Percentiles rank a stretch among this genome's conserved stretches.
Conservation (phyloP, 345 rosid genomes). For the Camelina hispida region DNA sequence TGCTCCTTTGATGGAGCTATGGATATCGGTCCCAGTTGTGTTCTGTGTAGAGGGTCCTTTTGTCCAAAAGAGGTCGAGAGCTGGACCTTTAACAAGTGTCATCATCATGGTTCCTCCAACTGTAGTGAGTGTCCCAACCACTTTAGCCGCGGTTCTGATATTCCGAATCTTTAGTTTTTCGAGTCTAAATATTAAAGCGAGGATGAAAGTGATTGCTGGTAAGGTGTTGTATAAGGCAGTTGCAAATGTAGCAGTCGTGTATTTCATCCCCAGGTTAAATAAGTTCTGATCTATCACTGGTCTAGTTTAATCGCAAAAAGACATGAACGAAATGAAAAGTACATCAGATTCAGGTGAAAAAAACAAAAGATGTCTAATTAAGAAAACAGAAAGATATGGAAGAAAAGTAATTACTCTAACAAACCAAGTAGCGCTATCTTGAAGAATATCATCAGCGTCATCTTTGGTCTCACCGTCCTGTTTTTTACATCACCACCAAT, state of each 20-base stretch:
- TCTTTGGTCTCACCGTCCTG: slow-evolving; percentile 69
- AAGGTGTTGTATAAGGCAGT: slow-evolving; percentile 77
- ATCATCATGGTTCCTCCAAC: slow-evolving; percentile 82
- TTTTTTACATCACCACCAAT: not conserved
- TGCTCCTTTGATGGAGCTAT: slow-evolving; percentile 61
- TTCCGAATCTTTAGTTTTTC: slow-evolving; percentile 61
- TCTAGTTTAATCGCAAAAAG: not conserved
- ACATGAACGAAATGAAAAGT: not conserved
- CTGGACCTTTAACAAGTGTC: slow-evolving; percentile 71
- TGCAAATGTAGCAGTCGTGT: slow-evolving; percentile 84
- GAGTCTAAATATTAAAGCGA: slow-evolving; percentile 68
- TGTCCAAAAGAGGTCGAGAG: slow-evolving; percentile 55
- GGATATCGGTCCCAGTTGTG: slow-evolving; percentile 48
- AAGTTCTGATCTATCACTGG: slow-evolving; percentile 86
- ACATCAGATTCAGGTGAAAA: slow-evolving; percentile 5
- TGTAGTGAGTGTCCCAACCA: slow-evolving; percentile 62
- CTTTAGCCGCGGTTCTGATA: slow-evolving; percentile 57
- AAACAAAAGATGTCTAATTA: not conserved
- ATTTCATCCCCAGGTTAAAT: slow-evolving; percentile 76
- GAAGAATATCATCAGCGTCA: slow-evolving; percentile 63
- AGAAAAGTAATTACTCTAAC: slow-evolving; percentile 54
- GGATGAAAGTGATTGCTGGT: slow-evolving; percentile 77
- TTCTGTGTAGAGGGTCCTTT: slow-evolving; percentile 43
- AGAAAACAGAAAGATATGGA: not conserved
- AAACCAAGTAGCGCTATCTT: slow-evolving; percentile 58